phyloP scores from a whole-genome alignment of 805 yeast genomes.

The Osmozyma mogii region DNA sequence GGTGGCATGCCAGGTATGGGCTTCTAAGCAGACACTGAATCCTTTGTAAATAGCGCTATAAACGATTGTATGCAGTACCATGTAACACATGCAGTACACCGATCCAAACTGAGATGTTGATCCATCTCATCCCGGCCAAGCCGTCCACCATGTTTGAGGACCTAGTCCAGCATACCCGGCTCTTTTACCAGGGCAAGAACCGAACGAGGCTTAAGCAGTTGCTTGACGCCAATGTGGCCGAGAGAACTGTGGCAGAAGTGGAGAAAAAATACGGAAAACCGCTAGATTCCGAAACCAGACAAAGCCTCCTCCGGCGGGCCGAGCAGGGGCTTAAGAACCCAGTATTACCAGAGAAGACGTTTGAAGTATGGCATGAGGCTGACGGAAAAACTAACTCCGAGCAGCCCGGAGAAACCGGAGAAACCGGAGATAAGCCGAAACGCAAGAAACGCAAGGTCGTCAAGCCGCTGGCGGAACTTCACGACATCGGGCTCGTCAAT shows the following conservation, averaged over 20 bases:
- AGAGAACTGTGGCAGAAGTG: slow-evolving; percentile 2
- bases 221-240: slow-evolving; percentile 3
- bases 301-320: slow-evolving; percentile 12
- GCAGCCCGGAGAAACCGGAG: slow-evolving; percentile 3
- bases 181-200: slow-evolving; percentile 3
- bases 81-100: slow-evolving; percentile 3
- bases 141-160: slow-evolving; percentile 10
- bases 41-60: background rate
- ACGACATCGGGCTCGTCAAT: too few species aligned
- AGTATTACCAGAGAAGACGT: slow-evolving; percentile 19
- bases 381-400: too few species aligned
- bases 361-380: slow-evolving; percentile 25
- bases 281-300: slow-evolving; percentile 7
- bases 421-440: slow-evolving; percentile 6
- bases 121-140: background rate
- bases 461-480: background rate
- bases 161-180: slow-evolving; percentile 1
- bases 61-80: too few species aligned
- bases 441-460: background rate
- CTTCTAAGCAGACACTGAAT: slow-evolving; percentile 17
- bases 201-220: slow-evolving; percentile 5
- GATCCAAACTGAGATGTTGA: too few species aligned
- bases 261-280: slow-evolving; percentile 6
- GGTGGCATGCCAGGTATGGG: slow-evolving; percentile 25
- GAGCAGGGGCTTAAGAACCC: slow-evolving; percentile 4